Evolutionary conservation across 2,329 filamentous ascomycete genomes (phyloP).

Genomic region (Monilinia aucupariae): DNA sequence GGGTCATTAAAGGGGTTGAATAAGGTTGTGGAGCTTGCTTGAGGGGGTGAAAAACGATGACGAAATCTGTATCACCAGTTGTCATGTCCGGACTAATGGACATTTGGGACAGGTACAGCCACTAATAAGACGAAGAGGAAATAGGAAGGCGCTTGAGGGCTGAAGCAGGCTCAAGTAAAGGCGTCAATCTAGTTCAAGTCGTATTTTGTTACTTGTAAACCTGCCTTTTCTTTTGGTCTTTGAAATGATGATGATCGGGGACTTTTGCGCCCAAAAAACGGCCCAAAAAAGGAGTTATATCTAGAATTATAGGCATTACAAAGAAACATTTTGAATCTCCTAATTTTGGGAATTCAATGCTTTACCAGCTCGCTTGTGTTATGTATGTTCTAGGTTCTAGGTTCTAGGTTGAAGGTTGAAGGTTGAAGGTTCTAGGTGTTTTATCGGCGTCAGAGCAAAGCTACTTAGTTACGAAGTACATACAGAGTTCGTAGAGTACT

Average conservation of each 20-base stretch:
- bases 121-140: conserved; percentile 20
- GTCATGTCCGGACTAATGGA: conserved; percentile 10
- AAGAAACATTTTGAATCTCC: conserved; percentile 26
- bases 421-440: neutral
- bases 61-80: conserved; percentile 13
- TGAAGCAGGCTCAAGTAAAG: conserved; percentile 20
- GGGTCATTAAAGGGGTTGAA: conserved; percentile 93
- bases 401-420: neutral
- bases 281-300: conserved; percentile 31
- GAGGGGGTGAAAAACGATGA: conserved; percentile 18
- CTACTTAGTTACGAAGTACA: too few species aligned
- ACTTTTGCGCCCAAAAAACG: conserved; percentile 26
- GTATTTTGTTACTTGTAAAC: conserved; percentile 10
- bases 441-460: too few species aligned
- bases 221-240: conserved; percentile 12
- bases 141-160: conserved; percentile 15
- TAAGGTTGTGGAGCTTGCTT: conserved; percentile 53
- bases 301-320: conserved; percentile 30
- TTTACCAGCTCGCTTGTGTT: neutral
- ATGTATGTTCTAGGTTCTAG: neutral
- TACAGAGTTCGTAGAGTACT: too few species aligned
- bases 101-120: conserved; percentile 19
- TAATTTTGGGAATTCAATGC: conserved; percentile 1
- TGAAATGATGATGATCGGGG: conserved; percentile 19
- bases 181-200: conserved; percentile 20